phyloP scores from a whole-genome alignment of 768 basidiomycete genomes.

The Steccherinum ochraceum region DNA sequence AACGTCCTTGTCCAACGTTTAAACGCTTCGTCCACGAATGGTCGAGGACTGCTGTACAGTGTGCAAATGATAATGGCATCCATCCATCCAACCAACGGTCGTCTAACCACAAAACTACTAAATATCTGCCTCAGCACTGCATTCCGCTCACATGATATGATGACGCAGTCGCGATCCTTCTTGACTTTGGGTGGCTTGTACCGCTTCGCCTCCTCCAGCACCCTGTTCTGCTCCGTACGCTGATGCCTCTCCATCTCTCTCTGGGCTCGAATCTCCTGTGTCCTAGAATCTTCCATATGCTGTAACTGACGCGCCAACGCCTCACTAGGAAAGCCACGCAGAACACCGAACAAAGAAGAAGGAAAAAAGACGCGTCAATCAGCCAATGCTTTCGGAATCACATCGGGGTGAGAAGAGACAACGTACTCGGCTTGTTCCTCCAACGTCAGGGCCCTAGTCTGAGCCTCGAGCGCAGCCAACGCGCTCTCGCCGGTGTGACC shows the following conservation, averaged over 20 bases:
- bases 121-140: too few species aligned
- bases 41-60: too few species aligned
- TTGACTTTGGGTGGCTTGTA: constrained; percentile 19
- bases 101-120: too few species aligned
- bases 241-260: constrained; percentile 28
- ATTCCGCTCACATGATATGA: too few species aligned
- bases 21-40: too few species aligned
- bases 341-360: neutral
- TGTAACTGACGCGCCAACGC: constrained; percentile 74
- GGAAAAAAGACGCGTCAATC: constrained; percentile 1
- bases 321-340: constrained; percentile 32
- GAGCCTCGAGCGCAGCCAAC: constrained; percentile 42
- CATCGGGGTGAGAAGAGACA: neutral
- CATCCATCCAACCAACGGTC: too few species aligned
- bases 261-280: constrained; percentile 29
- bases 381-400: neutral
- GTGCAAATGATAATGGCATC: too few species aligned
- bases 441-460: constrained; percentile 30
- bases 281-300: constrained; percentile 63
- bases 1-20: too few species aligned
- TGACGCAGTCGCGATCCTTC: constrained; percentile 21
- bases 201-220: constrained; percentile 25
- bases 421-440: constrained; percentile 60
- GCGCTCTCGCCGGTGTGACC: constrained; percentile 63
- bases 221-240: constrained; percentile 16